phyloP scores from a whole-genome alignment of 148 eudicot species.

The Oxyria digyna region DNA sequence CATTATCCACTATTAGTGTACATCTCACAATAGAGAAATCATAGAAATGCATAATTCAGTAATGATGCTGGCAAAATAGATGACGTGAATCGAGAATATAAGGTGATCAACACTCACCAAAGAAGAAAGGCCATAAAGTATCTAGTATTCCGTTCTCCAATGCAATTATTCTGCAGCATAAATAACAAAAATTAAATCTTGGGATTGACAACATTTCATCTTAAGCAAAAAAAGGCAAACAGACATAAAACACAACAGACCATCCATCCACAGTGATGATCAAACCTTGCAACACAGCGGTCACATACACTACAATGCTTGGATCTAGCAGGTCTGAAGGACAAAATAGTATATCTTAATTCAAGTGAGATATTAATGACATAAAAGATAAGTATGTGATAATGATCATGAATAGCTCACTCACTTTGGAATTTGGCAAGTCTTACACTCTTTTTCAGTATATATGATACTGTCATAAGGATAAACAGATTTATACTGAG shows the following conservation, averaged over 20 bases:
- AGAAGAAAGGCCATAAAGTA: conserved; percentile 83
- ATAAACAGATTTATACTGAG: conserved; percentile 70
- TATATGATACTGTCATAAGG: conserved; percentile 78
- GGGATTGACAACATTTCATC: background rate
- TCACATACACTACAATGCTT: conserved; percentile 94
- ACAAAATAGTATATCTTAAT: background rate
- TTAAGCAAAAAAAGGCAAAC: conserved; percentile 2
- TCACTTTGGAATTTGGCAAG: conserved; percentile 86
- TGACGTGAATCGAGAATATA: background rate
- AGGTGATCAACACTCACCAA: conserved; percentile 47
- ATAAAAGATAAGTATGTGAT: background rate
- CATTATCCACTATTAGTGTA: background rate
- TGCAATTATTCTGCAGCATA: conserved; percentile 87
- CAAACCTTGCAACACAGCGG: conserved; percentile 91
- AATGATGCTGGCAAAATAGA: no score
- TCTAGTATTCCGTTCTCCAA: conserved; percentile 87
- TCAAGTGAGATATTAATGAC: background rate
- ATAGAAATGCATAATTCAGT: background rate
- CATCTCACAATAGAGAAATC: background rate
- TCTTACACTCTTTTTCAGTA: conserved; percentile 71
- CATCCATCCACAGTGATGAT: conserved; percentile 99
- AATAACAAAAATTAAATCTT: conserved; percentile 8
- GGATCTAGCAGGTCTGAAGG: conserved; percentile 89
- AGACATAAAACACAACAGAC: conserved; percentile 27
- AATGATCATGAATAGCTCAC: conserved; percentile 10